Base-by-base conservation (phyloP, 2,329 filamentous ascomycete genomes). In the Hawksworthiomyces lignivorus region DNA sequence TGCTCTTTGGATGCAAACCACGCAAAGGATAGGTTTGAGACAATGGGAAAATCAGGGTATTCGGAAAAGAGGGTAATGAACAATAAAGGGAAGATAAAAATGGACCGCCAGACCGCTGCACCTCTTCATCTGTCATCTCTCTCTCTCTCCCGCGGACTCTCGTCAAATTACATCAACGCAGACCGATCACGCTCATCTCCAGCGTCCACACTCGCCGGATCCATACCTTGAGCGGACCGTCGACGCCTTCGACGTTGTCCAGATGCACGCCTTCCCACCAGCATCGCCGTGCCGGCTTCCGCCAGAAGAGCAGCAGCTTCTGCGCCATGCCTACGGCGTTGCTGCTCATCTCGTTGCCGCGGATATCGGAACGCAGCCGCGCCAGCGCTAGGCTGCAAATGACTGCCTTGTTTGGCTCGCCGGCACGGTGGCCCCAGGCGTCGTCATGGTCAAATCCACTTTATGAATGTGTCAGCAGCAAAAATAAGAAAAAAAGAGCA, bases 231-330 rank as follows among this genome's bases (percentile, higher is more conserved):
- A 98, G 73, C 60, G 82, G 87, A 39, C 89, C 90, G 39, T 94
- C 80, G 7, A 97, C 84, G 12, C 92, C 92, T 38, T 94, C 87
- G 11, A 98, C 85, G 50, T 86, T 74, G 15, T 92, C 79, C 33
- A 98, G 72, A 61, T 97, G 89, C 28, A 98, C 84, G 19, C 92
- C 92, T 62, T 98, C 92, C 92, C 92, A 98, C 92, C 92, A 98
- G 70, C 92, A 98, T 61, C 92, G 77, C 47, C 92, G 73, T 12
- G 92, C 92, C 14, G 92, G 92, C 65, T 98, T 98, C 51, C 92
- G 79, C 92, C 92, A 98, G 70, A 98, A 98, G 4, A 98, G 74
- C 12, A 98, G 73, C 35, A 98, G 75, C 67, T 98, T 98, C 63
- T 98, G 92, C 11, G 92, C 92, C 92, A 98, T 98, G 39, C 90